A percentile compares a stretch with the other conserved stretches of the same genome.
Evolutionary conservation across 179 eudicot genomes (phyloP).

Genomic region (Silene coronaria): DNA sequence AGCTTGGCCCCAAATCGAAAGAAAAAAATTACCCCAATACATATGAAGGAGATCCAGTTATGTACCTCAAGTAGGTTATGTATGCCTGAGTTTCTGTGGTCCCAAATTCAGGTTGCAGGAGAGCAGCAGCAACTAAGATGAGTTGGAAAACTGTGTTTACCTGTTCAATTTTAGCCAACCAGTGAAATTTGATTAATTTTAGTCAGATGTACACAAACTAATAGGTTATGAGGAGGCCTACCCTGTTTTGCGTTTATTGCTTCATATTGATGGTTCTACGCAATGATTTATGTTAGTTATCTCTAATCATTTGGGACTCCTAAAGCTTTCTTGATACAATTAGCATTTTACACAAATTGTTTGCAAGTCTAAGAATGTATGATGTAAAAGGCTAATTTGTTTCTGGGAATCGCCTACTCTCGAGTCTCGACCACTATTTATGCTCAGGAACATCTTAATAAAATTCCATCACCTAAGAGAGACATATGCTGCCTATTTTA

Average conservation of each 20-base stretch:
- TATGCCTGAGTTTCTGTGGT: constrained; percentile 57
- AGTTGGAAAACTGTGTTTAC: constrained; percentile 89
- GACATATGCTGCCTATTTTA: constrained; percentile 1
- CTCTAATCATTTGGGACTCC: not conserved
- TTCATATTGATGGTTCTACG: not conserved
- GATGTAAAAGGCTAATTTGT: not conserved
- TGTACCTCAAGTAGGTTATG: constrained; percentile 74
- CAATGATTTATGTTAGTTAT: not conserved
- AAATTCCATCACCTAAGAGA: not conserved
- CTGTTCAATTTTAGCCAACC: constrained; percentile 30
- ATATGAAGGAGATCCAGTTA: not conserved
- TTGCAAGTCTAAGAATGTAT: not conserved
- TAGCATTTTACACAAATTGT: not conserved
- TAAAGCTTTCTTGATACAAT: not conserved
- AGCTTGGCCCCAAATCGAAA: not conserved
- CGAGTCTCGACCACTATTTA: not conserved
- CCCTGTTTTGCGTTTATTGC: not conserved
- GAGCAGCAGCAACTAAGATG: constrained; percentile 71
- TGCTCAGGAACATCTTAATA: not conserved
- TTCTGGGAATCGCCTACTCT: not conserved
- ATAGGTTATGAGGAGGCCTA: too few relatives aligned
- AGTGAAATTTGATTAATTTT: not conserved
- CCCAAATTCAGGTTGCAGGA: constrained; percentile 87
- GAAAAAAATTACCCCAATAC: not conserved
- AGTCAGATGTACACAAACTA: not conserved